Conservation (phyloP, 2,329 filamentous ascomycete genomes). For the Calcarisporium arbuscula region DNA sequence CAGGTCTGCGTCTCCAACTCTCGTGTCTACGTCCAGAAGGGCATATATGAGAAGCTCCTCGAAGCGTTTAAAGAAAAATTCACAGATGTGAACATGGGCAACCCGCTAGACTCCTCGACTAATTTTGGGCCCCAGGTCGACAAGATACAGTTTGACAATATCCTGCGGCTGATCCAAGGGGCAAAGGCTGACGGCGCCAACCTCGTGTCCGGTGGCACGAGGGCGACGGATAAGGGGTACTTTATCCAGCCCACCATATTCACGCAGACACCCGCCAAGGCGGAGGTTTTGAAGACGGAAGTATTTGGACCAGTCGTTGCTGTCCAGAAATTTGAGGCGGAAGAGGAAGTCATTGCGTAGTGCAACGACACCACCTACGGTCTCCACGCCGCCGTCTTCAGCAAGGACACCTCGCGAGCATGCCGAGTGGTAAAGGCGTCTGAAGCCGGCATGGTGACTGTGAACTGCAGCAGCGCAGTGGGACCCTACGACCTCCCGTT, state of each 20-base stretch:
- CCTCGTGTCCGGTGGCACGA: constrained; percentile 12
- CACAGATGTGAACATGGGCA: constrained; percentile 30
- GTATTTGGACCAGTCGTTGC: constrained; percentile 24
- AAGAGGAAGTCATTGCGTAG: constrained; percentile 19
- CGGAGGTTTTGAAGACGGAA: constrained; percentile 21
- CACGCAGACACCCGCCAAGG: constrained; percentile 16
- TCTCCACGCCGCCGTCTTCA: constrained; percentile 48
- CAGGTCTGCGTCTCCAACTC: constrained; percentile 56
- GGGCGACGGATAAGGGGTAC: constrained; percentile 13
- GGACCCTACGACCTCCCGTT: constrained; percentile 16
- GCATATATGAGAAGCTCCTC: constrained; percentile 53
- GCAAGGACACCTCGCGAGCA: constrained; percentile 34
- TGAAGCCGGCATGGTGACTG: constrained; percentile 39
- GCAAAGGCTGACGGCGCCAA: constrained; percentile 13
- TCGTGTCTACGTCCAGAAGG: constrained; percentile 51
- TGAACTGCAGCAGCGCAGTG: constrained; percentile 21
- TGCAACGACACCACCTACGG: constrained; percentile 42
- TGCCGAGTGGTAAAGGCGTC: constrained; percentile 36
- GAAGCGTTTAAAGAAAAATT: constrained; percentile 50
- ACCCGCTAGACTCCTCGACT: constrained; percentile 24
- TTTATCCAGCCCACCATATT: constrained; percentile 25
- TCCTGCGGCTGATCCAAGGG: constrained; percentile 50
- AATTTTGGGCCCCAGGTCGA: constrained; percentile 38
- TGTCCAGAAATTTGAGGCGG: constrained; percentile 17
- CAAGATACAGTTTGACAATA: constrained; percentile 56